Conservation (phyloP, 148 eudicot species). For the Rhododendron vialii region DNA sequence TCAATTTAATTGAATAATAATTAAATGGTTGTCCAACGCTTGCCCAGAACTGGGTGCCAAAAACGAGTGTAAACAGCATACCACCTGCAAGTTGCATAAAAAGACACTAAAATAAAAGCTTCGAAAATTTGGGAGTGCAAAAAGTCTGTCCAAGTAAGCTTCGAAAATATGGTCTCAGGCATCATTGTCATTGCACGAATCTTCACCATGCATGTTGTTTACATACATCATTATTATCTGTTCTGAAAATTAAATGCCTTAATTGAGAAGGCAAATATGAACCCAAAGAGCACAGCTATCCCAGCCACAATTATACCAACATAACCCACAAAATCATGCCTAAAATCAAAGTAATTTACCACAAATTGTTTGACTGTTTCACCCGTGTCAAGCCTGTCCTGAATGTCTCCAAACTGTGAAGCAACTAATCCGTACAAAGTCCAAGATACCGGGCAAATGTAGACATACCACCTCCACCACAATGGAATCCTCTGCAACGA, state of each 20-base stretch:
- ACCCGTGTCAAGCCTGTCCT: conserved; percentile 20
- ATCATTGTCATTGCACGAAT: not conserved
- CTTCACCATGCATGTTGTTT: not conserved
- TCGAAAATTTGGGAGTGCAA: not conserved
- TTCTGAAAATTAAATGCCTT: conserved; percentile 50
- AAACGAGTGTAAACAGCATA: too few relatives aligned
- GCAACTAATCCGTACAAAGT: conserved; percentile 59
- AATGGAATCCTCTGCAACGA: conserved; percentile 42
- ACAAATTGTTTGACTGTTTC: conserved; percentile 35
- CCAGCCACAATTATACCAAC: conserved; percentile 43
- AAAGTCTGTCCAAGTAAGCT: not conserved
- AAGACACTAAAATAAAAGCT: not conserved
- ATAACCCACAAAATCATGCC: conserved; percentile 36
- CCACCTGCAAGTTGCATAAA: not conserved
- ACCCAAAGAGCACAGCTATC: conserved; percentile 37
- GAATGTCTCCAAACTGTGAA: conserved; percentile 51
- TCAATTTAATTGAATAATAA: too few relatives aligned
- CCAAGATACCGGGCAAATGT: conserved; percentile 60
- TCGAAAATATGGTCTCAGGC: not conserved
- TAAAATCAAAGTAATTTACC: conserved; percentile 42
- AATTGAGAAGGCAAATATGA: conserved; percentile 1
- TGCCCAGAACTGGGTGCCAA: too few relatives aligned
- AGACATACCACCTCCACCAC: conserved; percentile 73
- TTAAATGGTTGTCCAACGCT: too few relatives aligned
- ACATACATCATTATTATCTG: conserved; percentile 21